These are phyloP conservation scores for Polygonum aviculare DNA, from an alignment of 148 eudicot genomes.

Conservation along the genomic window DNA sequence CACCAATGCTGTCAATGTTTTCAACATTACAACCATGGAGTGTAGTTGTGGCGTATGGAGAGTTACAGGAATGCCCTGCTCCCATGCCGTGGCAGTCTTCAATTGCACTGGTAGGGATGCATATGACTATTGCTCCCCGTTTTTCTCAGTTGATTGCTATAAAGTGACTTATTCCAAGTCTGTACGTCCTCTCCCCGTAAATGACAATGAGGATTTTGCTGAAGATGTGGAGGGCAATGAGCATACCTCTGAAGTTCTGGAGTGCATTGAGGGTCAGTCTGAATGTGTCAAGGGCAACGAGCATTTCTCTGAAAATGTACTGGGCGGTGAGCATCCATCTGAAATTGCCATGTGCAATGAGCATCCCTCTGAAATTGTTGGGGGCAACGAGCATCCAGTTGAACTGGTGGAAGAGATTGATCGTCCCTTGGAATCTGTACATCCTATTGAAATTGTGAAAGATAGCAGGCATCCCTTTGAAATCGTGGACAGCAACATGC, in stretches of 20 bases:
- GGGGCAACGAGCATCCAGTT: neutral
- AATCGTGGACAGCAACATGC: neutral
- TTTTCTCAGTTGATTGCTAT: constrained; percentile 25
- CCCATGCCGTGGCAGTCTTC: constrained; percentile 8
- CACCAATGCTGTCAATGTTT: constrained; percentile 4
- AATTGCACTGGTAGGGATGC: neutral
- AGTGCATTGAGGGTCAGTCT: neutral
- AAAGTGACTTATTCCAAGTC: constrained; percentile 37
- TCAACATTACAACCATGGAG: constrained; percentile 4
- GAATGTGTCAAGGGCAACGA: neutral
- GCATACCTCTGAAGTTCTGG: neutral
- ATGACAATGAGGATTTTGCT: constrained; percentile 16
- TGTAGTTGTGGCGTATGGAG: constrained; percentile 9
- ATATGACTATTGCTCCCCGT: constrained; percentile 13
- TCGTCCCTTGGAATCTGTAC: neutral
- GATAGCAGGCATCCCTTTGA: neutral
- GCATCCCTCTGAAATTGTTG: neutral
- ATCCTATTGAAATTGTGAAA: neutral
- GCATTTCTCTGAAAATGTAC: neutral
- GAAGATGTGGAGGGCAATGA: constrained; percentile 4
- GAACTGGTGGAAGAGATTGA: neutral
- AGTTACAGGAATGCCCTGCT: constrained; percentile 10
- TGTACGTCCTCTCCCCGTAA: constrained; percentile 32
- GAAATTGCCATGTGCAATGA: neutral
- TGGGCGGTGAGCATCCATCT: neutral